These are phyloP conservation scores for Boletus huronensis DNA, from an alignment of 768 basidiomycete species.

Conservation along the genomic window DNA sequence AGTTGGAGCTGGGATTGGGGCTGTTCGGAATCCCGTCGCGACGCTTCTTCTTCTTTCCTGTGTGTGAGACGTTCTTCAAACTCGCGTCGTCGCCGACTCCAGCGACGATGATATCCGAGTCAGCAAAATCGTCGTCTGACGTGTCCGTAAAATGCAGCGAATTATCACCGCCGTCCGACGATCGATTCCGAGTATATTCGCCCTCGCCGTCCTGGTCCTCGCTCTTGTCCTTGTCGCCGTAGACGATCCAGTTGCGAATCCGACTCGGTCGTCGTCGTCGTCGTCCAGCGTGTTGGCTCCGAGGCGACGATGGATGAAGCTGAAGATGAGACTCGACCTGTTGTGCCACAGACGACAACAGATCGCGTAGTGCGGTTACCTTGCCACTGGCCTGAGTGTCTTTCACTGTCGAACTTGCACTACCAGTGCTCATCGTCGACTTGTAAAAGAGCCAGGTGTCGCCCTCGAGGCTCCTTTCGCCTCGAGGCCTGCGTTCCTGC, in stretches of 20 bases:
- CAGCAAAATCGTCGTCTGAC: slow-evolving; percentile 12
- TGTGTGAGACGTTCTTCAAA: background rate
- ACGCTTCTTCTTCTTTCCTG: background rate
- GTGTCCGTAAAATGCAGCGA: slow-evolving; percentile 16
- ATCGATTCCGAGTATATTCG: background rate
- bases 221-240: background rate
- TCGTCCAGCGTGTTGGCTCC: background rate
- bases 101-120: background rate
- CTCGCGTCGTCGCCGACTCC: background rate
- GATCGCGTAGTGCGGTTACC: slow-evolving; percentile 8
- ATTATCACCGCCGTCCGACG: slow-evolving; percentile 6
- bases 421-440: background rate
- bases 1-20: background rate
- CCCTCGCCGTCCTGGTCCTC: slow-evolving; percentile 2
- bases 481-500: slow-evolving; percentile 13
- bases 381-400: background rate
- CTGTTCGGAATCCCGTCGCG: background rate
- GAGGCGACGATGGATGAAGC: slow-evolving; percentile 5
- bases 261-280: slow-evolving; percentile 13
- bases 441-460: background rate
- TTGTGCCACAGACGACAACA: slow-evolving; percentile 24
- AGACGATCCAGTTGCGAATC: slow-evolving; percentile 14
- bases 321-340: slow-evolving; percentile 25
- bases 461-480: slow-evolving; percentile 2
- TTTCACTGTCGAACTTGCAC: background rate